Percentiles rank a stretch among this genome's conserved stretches.
phyloP scores from a whole-genome alignment of 2,329 filamentous ascomycete species.

The Ascochyta fabae region DNA sequence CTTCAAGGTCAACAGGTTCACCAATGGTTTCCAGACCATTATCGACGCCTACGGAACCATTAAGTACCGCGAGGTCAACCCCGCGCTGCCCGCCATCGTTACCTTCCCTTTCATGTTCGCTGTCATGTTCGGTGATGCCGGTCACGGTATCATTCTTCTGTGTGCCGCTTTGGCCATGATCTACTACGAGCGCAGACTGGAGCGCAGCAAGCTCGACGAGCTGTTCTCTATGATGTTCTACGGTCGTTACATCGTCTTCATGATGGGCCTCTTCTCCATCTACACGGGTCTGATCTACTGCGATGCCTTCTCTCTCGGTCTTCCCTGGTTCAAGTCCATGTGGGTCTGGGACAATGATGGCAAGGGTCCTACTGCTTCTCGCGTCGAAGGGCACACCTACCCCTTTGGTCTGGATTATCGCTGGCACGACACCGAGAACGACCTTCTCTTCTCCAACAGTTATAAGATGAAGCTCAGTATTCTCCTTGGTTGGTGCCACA shows the following conservation, averaged over 20 bases:
- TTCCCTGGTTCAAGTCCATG: conserved; percentile 86
- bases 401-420: conserved; percentile 95
- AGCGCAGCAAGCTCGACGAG: conserved; percentile 89
- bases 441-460: conserved; percentile 94
- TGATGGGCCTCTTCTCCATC: conserved; percentile 97
- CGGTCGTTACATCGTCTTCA: conserved; percentile 95
- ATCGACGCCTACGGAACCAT: conserved; percentile 98
- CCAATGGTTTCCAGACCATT: conserved; percentile 97
- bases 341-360: conserved; percentile 84
- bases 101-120: conserved; percentile 99
- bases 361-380: conserved; percentile 67
- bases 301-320: conserved; percentile 92
- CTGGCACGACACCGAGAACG: conserved; percentile 96
- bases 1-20: conserved; percentile 98
- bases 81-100: conserved; percentile 90
- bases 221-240: conserved; percentile 99
- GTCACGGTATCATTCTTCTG: conserved; percentile 90
- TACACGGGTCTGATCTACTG: conserved; percentile 98
- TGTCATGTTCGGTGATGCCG: conserved; percentile 99
- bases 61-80: conserved; percentile 97
- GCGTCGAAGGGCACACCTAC: conserved; percentile 79
- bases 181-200: conserved; percentile 87
- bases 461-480: conserved; percentile 99
- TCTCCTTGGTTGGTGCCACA: conserved; percentile 94
- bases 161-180: conserved; percentile 88